Base-by-base conservation (phyloP, 2,329 filamentous ascomycete genomes). In the Esteya vermicola region DNA sequence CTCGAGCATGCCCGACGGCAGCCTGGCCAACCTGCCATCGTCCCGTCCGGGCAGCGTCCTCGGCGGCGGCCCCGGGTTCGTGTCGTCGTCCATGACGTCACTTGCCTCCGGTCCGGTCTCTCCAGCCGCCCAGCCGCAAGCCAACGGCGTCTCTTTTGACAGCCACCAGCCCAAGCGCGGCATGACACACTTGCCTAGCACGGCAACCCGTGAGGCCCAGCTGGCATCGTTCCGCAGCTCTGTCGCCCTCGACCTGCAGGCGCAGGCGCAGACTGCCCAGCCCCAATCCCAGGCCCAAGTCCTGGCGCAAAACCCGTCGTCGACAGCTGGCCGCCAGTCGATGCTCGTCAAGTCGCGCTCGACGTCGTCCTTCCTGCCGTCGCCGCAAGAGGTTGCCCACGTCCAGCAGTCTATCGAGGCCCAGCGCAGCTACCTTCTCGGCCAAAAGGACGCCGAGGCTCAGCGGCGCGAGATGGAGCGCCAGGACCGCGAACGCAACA, bases 161-260 rank as follows among this genome's bases (percentile, higher is more conserved):
- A 72, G 65, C 13, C 70, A 72, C 50, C 70, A 72, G 54, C 71
- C 69, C 2, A 60, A 63, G 47, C 64, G 74, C 23, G 53, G 54
- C 39, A 66, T 63, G 18, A 26, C 37, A 7, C 44, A 56, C 2
- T 43, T 65, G 6, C 62, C 63, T 3, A 57, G 64, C 4, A 53
- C 55, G 18, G 55, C 62, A 9, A 62, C 58, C 12, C 68, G 75
- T 30, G 69, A 79, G 41, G 64, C 70, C 1, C 70, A 73, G 43
- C 67, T 86, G 23, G 74, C 78, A 19, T 72, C 63, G 39, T 86
- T 83, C 67, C 70, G 81, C 37, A 70, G 73, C 47, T 78, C 72
- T 1, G 65, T 83, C 2, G 70, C 73, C 18, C 66, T 75, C 12
- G 78, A 83, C 33, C 59, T 81, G n/a, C 63, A 16, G 18, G 67